phyloP scores from a whole-genome alignment of 2,329 filamentous ascomycete genomes.

The Colletotrichum sansevieriae region DNA sequence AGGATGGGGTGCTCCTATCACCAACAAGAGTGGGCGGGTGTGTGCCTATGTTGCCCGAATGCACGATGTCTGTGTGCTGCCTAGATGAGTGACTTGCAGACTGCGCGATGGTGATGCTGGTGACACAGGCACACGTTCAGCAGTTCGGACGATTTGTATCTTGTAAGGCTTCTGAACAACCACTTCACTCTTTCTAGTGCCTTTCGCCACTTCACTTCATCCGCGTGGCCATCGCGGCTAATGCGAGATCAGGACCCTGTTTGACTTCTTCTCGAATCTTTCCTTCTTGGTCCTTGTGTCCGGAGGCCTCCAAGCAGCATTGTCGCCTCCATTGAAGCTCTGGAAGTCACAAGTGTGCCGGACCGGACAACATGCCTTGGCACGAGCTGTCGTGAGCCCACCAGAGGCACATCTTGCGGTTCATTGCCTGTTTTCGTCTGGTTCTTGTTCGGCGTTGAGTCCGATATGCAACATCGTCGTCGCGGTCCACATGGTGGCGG shows the following conservation, averaged over 20 bases:
- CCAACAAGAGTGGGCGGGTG: slow-evolving; percentile 14
- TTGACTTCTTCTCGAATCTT: slow-evolving; percentile 36
- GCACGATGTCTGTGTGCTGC: slow-evolving; percentile 17
- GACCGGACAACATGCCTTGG: slow-evolving; percentile 20
- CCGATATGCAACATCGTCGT: slow-evolving; percentile 24
- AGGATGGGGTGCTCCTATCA: slow-evolving; percentile 24
- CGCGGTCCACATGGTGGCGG: slow-evolving; percentile 34
- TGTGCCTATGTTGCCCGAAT: slow-evolving; percentile 11
- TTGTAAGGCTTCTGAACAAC: slow-evolving; percentile 8
- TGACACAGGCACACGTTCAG: slow-evolving; percentile 31
- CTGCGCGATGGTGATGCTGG: slow-evolving; percentile 14
- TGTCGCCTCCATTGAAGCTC: slow-evolving; percentile 18
- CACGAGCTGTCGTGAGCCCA: slow-evolving; percentile 7
- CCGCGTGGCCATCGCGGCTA: slow-evolving; percentile 31
- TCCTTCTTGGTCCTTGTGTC: slow-evolving; percentile 26
- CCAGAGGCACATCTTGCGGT: slow-evolving; percentile 17
- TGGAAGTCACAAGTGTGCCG: slow-evolving; percentile 14
- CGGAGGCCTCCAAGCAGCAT: slow-evolving; percentile 3
- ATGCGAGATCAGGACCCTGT: slow-evolving; percentile 3
- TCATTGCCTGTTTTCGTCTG: slow-evolving; percentile 22
- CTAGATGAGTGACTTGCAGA: slow-evolving; percentile 33
- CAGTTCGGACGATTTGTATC: slow-evolving; percentile 34
- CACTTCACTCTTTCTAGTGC: not conserved
- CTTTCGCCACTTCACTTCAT: not conserved
- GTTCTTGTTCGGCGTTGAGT: not conserved